Evolutionary conservation across 208 protist genomes (phyloP).

Genomic region (Crithidia thermophila): DNA sequence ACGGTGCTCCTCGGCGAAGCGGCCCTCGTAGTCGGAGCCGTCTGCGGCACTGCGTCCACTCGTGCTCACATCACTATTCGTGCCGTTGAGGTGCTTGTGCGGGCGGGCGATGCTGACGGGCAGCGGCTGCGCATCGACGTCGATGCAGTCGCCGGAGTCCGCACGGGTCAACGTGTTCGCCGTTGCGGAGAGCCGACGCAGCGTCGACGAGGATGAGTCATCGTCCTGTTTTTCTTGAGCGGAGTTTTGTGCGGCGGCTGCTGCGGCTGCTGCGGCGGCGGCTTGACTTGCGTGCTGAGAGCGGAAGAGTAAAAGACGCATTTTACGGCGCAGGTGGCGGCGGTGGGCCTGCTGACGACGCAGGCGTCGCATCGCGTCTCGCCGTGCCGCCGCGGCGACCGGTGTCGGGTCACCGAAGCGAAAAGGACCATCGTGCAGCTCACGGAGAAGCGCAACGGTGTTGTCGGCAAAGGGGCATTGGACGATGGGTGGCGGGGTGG

Average conservation of each 20-base stretch:
- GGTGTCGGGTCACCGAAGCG: conserved; percentile 39
- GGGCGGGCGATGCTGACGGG: too few species aligned
- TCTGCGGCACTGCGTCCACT: not conserved
- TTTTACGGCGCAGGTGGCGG: conserved; percentile 21
- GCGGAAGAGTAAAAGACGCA: conserved; percentile 10
- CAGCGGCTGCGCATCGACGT: not conserved
- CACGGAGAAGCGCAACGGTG: conserved; percentile 35
- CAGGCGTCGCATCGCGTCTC: conserved; percentile 28
- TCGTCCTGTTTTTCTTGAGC: too few species aligned
- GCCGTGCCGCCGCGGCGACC: conserved; percentile 19
- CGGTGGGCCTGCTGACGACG: conserved; percentile 25
- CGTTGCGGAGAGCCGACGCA: not conserved
- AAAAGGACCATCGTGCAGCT: conserved; percentile 55
- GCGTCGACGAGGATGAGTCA: not conserved
- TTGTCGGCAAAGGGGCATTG: conserved; percentile 34
- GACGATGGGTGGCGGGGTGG: conserved; percentile 5
- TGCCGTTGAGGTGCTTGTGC: too few species aligned
- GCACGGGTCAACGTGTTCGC: not conserved
- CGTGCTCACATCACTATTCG: too few species aligned
- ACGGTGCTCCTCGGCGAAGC: conserved; percentile 9
- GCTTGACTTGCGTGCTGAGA: not conserved
- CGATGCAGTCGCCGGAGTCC: not conserved
- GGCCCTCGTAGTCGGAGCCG: conserved; percentile 3
- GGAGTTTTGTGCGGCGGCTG: not conserved
- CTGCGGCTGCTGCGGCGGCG: not conserved